These are phyloP conservation scores for Curvularia lunata DNA, from an alignment of 2,329 filamentous ascomycete genomes.

Conservation along the genomic window DNA sequence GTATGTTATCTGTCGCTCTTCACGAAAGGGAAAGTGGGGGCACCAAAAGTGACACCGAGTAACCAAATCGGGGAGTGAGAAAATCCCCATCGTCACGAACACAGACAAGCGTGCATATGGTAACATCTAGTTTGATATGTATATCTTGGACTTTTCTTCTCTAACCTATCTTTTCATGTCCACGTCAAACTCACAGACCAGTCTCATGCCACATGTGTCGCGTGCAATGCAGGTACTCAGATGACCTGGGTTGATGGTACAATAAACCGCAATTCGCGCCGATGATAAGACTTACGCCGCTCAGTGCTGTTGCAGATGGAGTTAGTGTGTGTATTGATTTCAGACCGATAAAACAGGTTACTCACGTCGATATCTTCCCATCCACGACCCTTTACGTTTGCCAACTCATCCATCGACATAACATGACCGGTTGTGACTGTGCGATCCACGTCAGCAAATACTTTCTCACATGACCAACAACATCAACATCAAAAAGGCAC, in stretches of 20 bases:
- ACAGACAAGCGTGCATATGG: background rate
- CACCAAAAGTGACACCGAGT: background rate
- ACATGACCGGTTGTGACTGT: constrained; percentile 82
- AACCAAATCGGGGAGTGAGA: background rate
- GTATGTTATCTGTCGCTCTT: background rate
- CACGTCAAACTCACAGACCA: background rate
- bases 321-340: constrained; percentile 27
- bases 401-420: constrained; percentile 85
- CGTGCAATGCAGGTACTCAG: constrained; percentile 13
- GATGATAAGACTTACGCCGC: constrained; percentile 13
- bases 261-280: constrained; percentile 5
- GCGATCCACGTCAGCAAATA: constrained; percentile 28
- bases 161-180: background rate
- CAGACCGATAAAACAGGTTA: constrained; percentile 19
- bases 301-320: constrained; percentile 39
- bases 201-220: background rate
- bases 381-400: constrained; percentile 83
- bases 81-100: background rate
- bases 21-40: background rate
- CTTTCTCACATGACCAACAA: background rate
- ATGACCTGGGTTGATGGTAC: constrained; percentile 19
- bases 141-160: background rate
- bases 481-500: constrained; percentile 35
- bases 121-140: background rate
- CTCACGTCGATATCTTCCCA: constrained; percentile 76